A percentile compares a stretch with the other conserved stretches of the same genome.
These are phyloP conservation scores for Crithidia acanthocephali DNA, from an alignment of 208 protist species.

Conservation along the genomic window DNA sequence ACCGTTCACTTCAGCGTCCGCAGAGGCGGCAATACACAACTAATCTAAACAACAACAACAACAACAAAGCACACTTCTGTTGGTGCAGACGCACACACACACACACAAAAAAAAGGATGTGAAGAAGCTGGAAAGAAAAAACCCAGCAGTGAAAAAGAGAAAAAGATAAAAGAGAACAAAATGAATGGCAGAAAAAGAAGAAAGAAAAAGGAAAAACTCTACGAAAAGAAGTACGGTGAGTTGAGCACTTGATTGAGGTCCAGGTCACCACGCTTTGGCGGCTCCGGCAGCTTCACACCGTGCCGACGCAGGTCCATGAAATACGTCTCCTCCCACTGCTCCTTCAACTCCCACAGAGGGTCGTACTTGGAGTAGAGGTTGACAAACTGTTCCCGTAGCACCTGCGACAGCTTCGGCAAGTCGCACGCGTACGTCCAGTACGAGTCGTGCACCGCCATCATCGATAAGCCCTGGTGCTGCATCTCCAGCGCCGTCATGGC, in stretches of 20 bases:
- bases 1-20: no score
- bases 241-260: constrained; percentile 88
- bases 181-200: constrained; percentile 5
- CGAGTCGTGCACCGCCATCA: constrained; percentile 98
- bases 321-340: constrained; percentile 93
- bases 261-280: constrained; percentile 84
- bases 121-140: constrained; percentile 5
- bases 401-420: constrained; percentile 90
- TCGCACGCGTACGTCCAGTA: constrained; percentile 98
- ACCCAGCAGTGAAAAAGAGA: not conserved
- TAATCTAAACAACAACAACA: constrained; percentile 6
- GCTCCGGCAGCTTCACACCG: constrained; percentile 84
- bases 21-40: no score
- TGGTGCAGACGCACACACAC: not conserved
- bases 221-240: constrained; percentile 94
- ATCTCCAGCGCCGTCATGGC: constrained; percentile 97
- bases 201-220: constrained; percentile 19
- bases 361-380: constrained; percentile 94
- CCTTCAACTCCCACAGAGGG: constrained; percentile 92
- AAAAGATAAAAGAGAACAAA: not conserved
- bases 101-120: constrained; percentile 1
- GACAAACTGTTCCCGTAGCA: constrained; percentile 97
- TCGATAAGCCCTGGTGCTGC: constrained; percentile 80
- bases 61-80: not conserved
- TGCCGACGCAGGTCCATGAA: constrained; percentile 87